Evolutionary conservation across 768 basidiomycete species (phyloP).

Genomic region (Mycena galericulata): DNA sequence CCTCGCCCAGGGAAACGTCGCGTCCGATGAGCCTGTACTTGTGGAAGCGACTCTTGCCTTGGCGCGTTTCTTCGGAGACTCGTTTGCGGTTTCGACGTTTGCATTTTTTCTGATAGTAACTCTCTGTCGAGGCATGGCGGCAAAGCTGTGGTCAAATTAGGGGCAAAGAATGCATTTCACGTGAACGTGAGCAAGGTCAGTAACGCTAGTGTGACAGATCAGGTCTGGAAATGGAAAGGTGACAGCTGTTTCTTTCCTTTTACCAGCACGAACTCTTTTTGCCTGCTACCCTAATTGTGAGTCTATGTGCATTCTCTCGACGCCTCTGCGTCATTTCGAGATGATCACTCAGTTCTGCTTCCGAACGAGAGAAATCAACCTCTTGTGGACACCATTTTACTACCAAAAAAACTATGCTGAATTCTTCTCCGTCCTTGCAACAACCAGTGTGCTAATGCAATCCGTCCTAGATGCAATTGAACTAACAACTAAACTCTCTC

Average conservation of each 20-base stretch:
- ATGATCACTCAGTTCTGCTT: slow-evolving; percentile 34
- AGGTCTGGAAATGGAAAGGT: no score
- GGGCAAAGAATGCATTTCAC: no score
- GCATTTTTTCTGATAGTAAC: no score
- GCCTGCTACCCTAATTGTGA: no score
- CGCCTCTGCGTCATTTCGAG: slow-evolving; percentile 1
- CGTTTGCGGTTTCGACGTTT: background rate
- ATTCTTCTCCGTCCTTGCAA: background rate
- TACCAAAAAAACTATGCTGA: slow-evolving; percentile 27
- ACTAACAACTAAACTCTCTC: no score
- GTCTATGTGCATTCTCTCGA: background rate
- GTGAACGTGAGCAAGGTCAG: no score
- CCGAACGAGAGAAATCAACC: slow-evolving; percentile 34
- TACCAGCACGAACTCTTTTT: no score
- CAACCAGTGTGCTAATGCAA: background rate
- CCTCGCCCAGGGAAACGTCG: slow-evolving; percentile 15
- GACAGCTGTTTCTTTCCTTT: no score
- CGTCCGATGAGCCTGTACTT: background rate
- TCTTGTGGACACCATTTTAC: slow-evolving; percentile 31
- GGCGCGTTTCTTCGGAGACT: background rate
- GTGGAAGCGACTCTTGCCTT: background rate
- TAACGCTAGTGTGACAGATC: no score
- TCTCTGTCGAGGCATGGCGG: no score
- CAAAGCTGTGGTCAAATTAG: no score
- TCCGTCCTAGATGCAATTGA: no score